Percentiles rank a stretch among this genome's conserved stretches.
phyloP scores from a whole-genome alignment of 2,329 filamentous ascomycete species.

The Cryphonectria naterciae region DNA sequence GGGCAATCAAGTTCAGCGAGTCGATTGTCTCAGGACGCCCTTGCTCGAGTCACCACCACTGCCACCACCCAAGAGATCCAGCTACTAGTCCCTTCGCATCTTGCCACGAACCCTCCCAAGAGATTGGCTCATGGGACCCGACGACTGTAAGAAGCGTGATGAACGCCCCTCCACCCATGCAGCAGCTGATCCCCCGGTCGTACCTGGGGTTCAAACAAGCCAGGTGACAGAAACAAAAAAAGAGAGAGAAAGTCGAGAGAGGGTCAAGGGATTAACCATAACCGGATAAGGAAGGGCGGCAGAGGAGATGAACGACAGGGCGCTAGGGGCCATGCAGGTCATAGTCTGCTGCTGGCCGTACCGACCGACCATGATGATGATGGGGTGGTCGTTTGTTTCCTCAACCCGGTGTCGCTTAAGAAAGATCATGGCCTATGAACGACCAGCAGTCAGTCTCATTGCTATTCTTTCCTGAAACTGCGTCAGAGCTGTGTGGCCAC shows the following conservation, averaged over 20 bases:
- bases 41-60: slow-evolving; percentile 40
- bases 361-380: background rate
- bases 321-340: slow-evolving; percentile 21
- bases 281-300: slow-evolving; percentile 10
- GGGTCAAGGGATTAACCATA: slow-evolving; percentile 16
- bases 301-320: slow-evolving; percentile 17
- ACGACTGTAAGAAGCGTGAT: slow-evolving; percentile 40
- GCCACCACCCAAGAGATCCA: slow-evolving; percentile 31
- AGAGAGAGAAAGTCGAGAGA: background rate
- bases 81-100: slow-evolving; percentile 33
- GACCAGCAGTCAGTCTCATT: slow-evolving; percentile 20
- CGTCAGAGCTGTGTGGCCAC: slow-evolving; percentile 32
- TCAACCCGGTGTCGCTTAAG: slow-evolving; percentile 20
- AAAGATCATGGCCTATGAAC: slow-evolving; percentile 1
- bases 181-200: slow-evolving; percentile 11
- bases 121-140: slow-evolving; percentile 48
- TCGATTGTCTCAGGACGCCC: slow-evolving; percentile 52
- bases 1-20: slow-evolving; percentile 46
- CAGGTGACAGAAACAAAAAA: slow-evolving; percentile 13
- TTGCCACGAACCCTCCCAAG: slow-evolving; percentile 45
- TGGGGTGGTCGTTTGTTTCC: slow-evolving; percentile 12
- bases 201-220: slow-evolving; percentile 21
- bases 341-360: slow-evolving; percentile 19
- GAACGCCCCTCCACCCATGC: slow-evolving; percentile 16
- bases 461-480: slow-evolving; percentile 38